phyloP scores from a whole-genome alignment of 805 yeast genomes.

The Ogataea chonburiensis region DNA sequence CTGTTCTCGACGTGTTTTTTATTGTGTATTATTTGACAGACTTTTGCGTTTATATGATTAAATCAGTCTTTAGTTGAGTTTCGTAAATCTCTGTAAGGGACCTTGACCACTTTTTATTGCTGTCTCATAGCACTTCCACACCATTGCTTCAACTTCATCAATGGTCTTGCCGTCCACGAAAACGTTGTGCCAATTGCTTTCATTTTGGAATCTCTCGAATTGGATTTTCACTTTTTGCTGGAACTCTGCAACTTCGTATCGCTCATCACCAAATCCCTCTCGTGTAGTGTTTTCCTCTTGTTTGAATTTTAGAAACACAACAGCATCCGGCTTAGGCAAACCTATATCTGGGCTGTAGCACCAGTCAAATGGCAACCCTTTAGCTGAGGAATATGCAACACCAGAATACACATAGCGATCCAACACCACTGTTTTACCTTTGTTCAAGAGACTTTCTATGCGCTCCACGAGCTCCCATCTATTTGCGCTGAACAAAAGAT shows the following conservation, averaged over 20 bases:
- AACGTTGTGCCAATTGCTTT: conserved; percentile 43
- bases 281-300: conserved; percentile 49
- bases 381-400: conserved; percentile 87
- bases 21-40: conserved; percentile 16
- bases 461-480: conserved; percentile 77
- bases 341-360: conserved; percentile 80
- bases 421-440: conserved; percentile 62
- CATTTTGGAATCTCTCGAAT: conserved; percentile 45
- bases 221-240: conserved; percentile 67
- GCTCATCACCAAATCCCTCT: conserved; percentile 89
- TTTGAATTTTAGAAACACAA: conserved; percentile 68
- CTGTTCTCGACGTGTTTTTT: conserved; percentile 11
- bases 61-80: conserved; percentile 3
- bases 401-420: conserved; percentile 95
- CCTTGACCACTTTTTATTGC: too few relatives aligned
- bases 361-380: conserved; percentile 74
- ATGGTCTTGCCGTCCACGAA: conserved; percentile 60
- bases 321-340: conserved; percentile 80
- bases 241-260: conserved; percentile 76
- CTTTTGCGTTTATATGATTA: conserved; percentile 13
- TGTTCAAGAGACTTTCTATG: conserved; percentile 44
- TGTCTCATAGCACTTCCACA: conserved; percentile 41
- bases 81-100: conserved; percentile 2
- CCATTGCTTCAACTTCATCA: conserved; percentile 48
- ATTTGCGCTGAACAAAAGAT: conserved; percentile 86